Evolutionary conservation across 169 alveolate species (phyloP).

Genomic region (Plasmodium blacklocki): DNA sequence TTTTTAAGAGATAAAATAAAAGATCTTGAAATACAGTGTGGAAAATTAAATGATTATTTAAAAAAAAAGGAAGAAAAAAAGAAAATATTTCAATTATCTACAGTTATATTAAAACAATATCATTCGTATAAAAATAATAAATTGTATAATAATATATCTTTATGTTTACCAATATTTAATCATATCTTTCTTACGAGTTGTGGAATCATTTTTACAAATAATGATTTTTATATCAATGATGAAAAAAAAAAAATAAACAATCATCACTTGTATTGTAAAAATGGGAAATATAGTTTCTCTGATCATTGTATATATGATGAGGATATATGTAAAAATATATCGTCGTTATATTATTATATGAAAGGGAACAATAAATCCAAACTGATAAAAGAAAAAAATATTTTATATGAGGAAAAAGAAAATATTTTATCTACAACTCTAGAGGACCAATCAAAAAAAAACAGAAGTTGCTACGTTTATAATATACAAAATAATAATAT

Average conservation of each 20-base stretch:
- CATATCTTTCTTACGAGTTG: conserved; percentile 27
- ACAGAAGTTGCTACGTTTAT: no score
- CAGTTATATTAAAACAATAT: conserved; percentile 29
- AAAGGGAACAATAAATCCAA: no score
- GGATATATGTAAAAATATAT: no score
- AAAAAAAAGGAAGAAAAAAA: conserved; percentile 33
- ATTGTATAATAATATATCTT: conserved; percentile 1
- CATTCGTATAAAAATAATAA: conserved; percentile 17
- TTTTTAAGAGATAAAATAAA: conserved; percentile 14
- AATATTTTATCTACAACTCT: no score
- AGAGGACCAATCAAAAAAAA: no score
- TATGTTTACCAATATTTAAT: not conserved
- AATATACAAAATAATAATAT: no score
- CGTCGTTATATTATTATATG: no score
- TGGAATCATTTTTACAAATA: conserved; percentile 48
- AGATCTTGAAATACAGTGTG: conserved; percentile 26
- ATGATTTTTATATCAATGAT: not conserved
- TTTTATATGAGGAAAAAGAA: no score
- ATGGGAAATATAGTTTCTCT: no score
- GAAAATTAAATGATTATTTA: conserved; percentile 19
- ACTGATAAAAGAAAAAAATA: no score
- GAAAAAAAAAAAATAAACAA: not conserved
- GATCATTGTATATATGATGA: no score
- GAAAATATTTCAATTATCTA: conserved; percentile 29
- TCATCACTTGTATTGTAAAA: no score